Evolutionary conservation across 2,329 filamentous ascomycete genomes (phyloP), one percentile per base, ranked within the genome.

Genomic region (Phyllosticta paracitricarpa): DNA sequence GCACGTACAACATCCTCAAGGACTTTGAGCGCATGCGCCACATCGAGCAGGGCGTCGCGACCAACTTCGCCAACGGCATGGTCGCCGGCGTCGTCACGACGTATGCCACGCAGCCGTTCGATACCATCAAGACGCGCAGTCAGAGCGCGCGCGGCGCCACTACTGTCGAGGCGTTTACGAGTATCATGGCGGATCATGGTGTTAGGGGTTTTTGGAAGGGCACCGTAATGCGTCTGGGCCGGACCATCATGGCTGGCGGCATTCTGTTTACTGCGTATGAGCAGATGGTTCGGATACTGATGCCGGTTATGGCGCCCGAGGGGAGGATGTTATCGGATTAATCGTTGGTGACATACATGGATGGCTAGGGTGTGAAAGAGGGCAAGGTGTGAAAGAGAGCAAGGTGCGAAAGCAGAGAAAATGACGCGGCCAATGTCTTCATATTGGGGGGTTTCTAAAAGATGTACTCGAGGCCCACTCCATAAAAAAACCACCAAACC

Each of bases 221-320:
- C 0, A 88, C 84, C 35, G 83, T 83, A 0, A 88, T 89, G 86
- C 77, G 86, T 61, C 68, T 89, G 25, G 84, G 85, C 0, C 72
- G 86, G 63, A 79, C 85, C 3, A 78, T 88, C 0, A 78, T 88
- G 54, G 84, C 82, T 65, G 86, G 85, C n/a, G 85, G 85, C 0
- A 61, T 60, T 12, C 35, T 60, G 53, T 60, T 60, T n/a, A 60
- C 58, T 2, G 52, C 28, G 5, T 60, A 60, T 33, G 58, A 60
- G 24, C 35, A 33, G 14, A 48, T 51, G 54, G 48, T 10, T 4
- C 22, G n/a, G 26, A 48, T 61, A 9, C 28, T 61, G 58, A 51
- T 55, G 30, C 58, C 58, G 9, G 9, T 60, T 1, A 56, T 60
- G 54, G 58, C 52, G n/a, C 51, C 56, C 4, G 56, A 30, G n/a